Evolutionary conservation across 2,329 filamentous ascomycete species (phyloP).

Genomic region (Paraconiothyrium brasiliense): DNA sequence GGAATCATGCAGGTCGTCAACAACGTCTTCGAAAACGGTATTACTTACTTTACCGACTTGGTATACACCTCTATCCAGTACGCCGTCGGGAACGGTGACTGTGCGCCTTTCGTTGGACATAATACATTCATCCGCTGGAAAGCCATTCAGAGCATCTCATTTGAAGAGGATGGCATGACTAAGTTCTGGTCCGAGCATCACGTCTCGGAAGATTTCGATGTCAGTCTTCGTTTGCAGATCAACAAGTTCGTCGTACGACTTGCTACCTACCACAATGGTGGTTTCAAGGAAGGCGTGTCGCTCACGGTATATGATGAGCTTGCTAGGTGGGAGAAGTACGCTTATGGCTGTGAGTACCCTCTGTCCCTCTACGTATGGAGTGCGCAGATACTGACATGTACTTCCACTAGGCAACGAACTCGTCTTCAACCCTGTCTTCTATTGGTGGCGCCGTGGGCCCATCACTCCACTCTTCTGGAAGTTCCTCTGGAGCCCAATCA

Average conservation of each 20-base stretch:
- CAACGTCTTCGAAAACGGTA: conserved; percentile 77
- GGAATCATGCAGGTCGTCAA: conserved; percentile 74
- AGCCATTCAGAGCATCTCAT: conserved; percentile 67
- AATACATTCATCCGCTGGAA: conserved; percentile 78
- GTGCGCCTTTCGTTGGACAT: conserved; percentile 78
- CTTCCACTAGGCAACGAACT: conserved; percentile 65
- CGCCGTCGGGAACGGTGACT: conserved; percentile 73
- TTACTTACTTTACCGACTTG: conserved; percentile 79
- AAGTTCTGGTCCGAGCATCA: conserved; percentile 78
- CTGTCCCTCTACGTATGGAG: not conserved
- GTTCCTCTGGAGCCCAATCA: conserved; percentile 69
- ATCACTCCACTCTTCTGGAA: conserved; percentile 70
- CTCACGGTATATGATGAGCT: conserved; percentile 76
- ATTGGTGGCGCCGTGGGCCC: conserved; percentile 68
- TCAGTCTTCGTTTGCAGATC: conserved; percentile 74
- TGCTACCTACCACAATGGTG: conserved; percentile 72
- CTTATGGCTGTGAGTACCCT: conserved; percentile 62
- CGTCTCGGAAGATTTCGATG: conserved; percentile 80
- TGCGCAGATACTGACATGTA: not conserved
- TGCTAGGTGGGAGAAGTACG: conserved; percentile 70
- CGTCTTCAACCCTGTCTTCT: conserved; percentile 71
- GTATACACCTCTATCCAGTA: conserved; percentile 77
- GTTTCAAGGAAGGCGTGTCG: conserved; percentile 77
- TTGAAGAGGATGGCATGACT: conserved; percentile 62
- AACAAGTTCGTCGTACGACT: conserved; percentile 73